A percentile compares a stretch with the other conserved stretches of the same genome.
Evolutionary conservation across 345 rosid genomes (phyloP).

Genomic region (Citrus maxima): DNA sequence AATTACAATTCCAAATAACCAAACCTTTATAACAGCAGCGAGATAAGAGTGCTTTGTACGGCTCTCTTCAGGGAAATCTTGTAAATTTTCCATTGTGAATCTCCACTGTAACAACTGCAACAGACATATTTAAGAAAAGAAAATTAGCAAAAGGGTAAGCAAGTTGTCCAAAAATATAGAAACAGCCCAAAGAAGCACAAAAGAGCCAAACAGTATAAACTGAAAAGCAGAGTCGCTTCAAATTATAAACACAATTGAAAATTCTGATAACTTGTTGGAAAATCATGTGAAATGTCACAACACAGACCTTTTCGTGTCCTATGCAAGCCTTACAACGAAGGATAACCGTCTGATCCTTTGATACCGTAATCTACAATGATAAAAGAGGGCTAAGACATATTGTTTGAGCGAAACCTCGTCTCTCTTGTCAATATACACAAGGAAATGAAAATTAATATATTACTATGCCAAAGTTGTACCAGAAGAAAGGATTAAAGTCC

Average conservation of each 20-base stretch:
- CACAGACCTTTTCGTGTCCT: neutral
- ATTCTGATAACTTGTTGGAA: neutral
- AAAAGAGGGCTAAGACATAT: no score
- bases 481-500: no score
- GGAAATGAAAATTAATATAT: no score
- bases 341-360: neutral
- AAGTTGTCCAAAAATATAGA: neutral
- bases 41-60: conserved; percentile 23
- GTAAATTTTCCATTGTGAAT: conserved; percentile 11
- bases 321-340: neutral
- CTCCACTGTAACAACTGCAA: neutral
- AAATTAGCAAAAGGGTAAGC: neutral
- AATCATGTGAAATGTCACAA: neutral
- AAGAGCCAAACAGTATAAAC: neutral
- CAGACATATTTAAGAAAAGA: neutral
- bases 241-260: no score
- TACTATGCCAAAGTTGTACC: no score
- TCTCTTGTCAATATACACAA: no score
- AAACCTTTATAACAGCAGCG: conserved; percentile 30
- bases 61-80: conserved; percentile 13
- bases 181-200: neutral
- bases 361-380: no score
- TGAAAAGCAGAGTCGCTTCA: neutral
- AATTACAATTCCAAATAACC: neutral
- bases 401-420: no score